Evolutionary conservation across 495 filamentous ascomycete species (phyloP).

Genomic region (Neurospora terricola): DNA sequence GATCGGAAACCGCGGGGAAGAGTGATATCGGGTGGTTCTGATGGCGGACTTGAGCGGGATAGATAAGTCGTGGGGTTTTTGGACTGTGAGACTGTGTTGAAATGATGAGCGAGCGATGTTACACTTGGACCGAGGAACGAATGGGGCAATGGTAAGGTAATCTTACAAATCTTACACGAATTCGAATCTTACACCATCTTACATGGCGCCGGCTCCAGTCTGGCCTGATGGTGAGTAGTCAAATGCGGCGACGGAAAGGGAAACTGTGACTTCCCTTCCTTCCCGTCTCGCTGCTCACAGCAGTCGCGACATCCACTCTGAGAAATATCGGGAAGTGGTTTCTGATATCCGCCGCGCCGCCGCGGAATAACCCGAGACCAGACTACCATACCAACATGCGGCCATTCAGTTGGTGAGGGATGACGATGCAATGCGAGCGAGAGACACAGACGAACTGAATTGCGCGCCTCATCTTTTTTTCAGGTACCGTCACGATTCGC

Average conservation of each 20-base stretch:
- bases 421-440: background rate
- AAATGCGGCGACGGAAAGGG: background rate
- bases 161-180: background rate
- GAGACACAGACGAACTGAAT: background rate
- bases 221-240: background rate
- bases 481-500: background rate
- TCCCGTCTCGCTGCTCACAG: background rate
- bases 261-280: background rate
- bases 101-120: background rate
- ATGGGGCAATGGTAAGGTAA: background rate
- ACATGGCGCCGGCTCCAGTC: background rate
- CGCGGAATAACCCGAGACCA: background rate
- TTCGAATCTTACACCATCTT: background rate
- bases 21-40: background rate
- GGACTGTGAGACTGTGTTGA: background rate
- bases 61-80: background rate
- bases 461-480: background rate
- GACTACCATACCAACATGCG: background rate
- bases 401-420: background rate
- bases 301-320: background rate
- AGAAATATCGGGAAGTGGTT: background rate
- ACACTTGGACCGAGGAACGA: background rate
- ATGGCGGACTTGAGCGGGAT: background rate
- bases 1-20: background rate
- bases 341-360: background rate